Percentiles rank a stretch among this genome's conserved stretches.
phyloP scores from a whole-genome alignment of 2,329 filamentous ascomycete genomes.

The Trichophyton simii region DNA sequence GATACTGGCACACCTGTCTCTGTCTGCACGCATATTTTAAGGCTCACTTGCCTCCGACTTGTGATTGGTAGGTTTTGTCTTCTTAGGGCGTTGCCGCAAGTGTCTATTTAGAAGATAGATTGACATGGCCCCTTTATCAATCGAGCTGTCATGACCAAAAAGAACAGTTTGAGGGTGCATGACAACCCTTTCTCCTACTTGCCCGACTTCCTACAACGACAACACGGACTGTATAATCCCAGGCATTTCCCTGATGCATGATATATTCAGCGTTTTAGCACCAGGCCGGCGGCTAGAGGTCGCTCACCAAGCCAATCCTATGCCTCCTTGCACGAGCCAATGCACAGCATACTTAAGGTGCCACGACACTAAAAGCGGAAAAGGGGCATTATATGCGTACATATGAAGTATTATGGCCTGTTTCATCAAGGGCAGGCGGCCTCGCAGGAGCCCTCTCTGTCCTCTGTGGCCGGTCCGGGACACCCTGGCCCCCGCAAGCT shows the following conservation, averaged over 20 bases:
- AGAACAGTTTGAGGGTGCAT: neutral
- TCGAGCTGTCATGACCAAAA: neutral
- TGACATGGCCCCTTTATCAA: neutral
- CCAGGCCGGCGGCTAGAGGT: neutral
- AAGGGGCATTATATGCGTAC: neutral
- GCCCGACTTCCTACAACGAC: neutral
- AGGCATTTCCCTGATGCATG: neutral
- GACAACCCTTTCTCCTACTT: neutral
- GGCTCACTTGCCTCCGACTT: neutral
- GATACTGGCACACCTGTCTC: neutral
- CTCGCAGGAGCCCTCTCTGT: neutral
- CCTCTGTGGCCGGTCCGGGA: neutral
- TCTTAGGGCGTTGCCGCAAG: neutral
- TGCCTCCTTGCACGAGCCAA: neutral
- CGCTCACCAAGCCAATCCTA: neutral
- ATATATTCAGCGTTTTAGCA: neutral
- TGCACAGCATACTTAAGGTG: neutral
- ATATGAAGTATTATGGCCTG: neutral
- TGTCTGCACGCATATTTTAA: neutral
- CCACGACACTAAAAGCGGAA: neutral
- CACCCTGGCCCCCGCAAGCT: neutral
- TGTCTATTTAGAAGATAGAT: neutral
- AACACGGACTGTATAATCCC: neutral
- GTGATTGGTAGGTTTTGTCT: neutral
- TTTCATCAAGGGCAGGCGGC: neutral